Evolutionary conservation across 257 asterid species (phyloP).

Genomic region (Plantago major): DNA sequence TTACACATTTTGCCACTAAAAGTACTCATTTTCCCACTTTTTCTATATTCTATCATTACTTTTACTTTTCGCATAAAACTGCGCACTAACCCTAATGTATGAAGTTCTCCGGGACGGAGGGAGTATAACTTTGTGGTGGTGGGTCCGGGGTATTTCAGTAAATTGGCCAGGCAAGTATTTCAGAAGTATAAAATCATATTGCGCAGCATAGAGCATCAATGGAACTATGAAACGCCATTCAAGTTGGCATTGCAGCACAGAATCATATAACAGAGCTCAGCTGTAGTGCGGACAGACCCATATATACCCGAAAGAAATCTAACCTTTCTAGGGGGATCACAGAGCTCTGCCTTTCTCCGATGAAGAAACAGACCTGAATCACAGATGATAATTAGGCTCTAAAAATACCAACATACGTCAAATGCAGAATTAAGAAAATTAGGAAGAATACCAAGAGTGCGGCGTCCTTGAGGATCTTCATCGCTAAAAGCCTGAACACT

Average conservation of each 20-base stretch:
- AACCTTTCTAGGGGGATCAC: slow-evolving; percentile 78
- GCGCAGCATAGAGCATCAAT: neutral
- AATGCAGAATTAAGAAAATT: slow-evolving; percentile 15
- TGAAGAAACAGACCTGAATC: slow-evolving; percentile 88
- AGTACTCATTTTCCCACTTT: no score
- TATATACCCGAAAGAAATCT: slow-evolving; percentile 10
- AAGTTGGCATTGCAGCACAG: slow-evolving; percentile 15
- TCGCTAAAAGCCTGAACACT: slow-evolving; percentile 95
- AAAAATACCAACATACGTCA: slow-evolving; percentile 2
- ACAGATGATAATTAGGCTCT: slow-evolving; percentile 15
- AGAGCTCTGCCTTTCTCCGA: slow-evolving; percentile 88
- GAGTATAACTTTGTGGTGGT: no score
- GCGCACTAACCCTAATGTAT: no score
- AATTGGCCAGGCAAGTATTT: neutral
- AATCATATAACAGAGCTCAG: slow-evolving; percentile 1
- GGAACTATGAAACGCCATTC: neutral
- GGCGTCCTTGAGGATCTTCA: slow-evolving; percentile 97
- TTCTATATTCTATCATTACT: no score
- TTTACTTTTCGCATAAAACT: no score
- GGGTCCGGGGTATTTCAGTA: neutral
- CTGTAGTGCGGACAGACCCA: neutral
- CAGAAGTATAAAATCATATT: neutral
- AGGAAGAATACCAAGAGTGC: slow-evolving; percentile 73
- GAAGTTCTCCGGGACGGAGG: no score
- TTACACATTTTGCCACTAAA: no score